Conservation (phyloP, 345 rosid genomes). For the Linum usitatissimum region DNA sequence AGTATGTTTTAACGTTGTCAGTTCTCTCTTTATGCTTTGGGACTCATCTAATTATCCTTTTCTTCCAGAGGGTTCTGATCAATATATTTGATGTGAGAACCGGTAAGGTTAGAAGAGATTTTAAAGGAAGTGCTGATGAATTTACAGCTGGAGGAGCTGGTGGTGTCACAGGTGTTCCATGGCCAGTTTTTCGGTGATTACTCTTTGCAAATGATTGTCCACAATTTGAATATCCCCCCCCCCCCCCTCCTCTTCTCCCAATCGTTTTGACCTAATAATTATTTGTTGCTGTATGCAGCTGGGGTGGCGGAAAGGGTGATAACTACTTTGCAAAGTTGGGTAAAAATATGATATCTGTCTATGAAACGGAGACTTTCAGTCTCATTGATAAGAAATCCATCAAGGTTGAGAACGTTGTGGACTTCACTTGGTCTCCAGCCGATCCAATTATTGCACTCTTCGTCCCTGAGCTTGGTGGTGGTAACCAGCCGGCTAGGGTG, state of each 20-base stretch:
- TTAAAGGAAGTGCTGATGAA: constrained; percentile 92
- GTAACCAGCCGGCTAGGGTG: constrained; percentile 97
- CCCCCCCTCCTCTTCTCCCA: neutral
- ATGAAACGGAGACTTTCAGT: constrained; percentile 80
- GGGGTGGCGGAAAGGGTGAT: constrained; percentile 91
- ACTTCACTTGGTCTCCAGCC: constrained; percentile 86
- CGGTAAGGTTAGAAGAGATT: constrained; percentile 86
- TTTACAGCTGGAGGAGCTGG: constrained; percentile 84
- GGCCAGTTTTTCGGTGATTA: constrained; percentile 82
- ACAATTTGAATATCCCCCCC: neutral
- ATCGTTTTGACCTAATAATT: neutral
- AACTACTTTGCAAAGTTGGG: constrained; percentile 83
- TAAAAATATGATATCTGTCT: constrained; percentile 69
- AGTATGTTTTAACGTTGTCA: neutral
- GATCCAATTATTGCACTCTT: constrained; percentile 75
- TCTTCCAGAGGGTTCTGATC: constrained; percentile 60
- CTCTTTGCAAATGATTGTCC: neutral
- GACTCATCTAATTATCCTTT: constrained; percentile 4
- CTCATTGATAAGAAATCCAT: constrained; percentile 86
- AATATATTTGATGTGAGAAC: constrained; percentile 87
- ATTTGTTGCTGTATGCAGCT: constrained; percentile 31
- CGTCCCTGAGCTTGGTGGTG: constrained; percentile 97
- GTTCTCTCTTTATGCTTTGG: neutral
- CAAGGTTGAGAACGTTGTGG: constrained; percentile 80
- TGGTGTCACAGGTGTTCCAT: constrained; percentile 72